These are phyloP conservation scores for Neocallimastix lanati DNA, from an alignment of 192 early-diverging fungal genomes.

Conservation along the genomic window DNA sequence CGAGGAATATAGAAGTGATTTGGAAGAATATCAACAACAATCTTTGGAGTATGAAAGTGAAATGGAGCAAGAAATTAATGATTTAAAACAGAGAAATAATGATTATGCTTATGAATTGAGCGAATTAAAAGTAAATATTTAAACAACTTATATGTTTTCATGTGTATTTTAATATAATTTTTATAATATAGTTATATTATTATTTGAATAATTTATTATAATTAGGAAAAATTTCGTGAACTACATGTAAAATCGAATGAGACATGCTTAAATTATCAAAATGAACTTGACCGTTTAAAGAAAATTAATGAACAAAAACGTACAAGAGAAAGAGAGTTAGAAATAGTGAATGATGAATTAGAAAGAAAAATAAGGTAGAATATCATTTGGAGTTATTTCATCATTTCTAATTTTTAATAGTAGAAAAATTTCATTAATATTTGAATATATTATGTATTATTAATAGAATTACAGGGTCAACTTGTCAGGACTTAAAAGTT, in stretches of 20 bases:
- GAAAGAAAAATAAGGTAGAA: not conserved
- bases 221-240: not conserved
- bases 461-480: not conserved
- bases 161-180: no score
- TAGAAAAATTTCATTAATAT: no score
- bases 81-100: not conserved
- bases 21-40: not conserved
- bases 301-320: not conserved
- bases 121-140: not conserved
- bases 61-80: not conserved
- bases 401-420: no score
- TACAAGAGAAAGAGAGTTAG: not conserved
- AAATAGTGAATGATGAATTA: not conserved
- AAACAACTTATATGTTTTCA: no score
- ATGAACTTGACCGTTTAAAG: not conserved
- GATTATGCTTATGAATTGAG: not conserved
- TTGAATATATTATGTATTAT: no score
- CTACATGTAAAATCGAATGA: not conserved
- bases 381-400: no score
- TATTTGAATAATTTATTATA: no score
- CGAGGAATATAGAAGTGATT: not conserved
- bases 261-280: not conserved
- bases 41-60: not conserved
- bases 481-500: not conserved
- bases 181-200: no score